Percentiles rank a stretch among this genome's conserved stretches.
Conservation (phyloP, 305 asterid genomes). For the Caryopteris hybrid region DNA sequence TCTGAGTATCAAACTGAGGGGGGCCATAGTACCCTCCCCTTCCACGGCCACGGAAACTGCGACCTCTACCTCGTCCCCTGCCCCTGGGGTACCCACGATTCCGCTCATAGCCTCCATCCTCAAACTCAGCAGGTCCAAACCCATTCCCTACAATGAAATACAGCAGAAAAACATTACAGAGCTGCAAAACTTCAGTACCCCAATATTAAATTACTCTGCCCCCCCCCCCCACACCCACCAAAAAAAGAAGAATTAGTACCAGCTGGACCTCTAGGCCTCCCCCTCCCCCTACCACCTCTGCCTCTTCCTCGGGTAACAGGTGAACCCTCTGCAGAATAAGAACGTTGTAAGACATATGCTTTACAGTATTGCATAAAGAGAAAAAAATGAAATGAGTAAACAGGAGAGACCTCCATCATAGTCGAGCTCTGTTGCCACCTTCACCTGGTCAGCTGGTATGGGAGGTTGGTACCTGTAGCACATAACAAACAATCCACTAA, state of each 20-base stretch:
- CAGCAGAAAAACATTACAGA: background rate
- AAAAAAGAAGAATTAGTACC: constrained; percentile 27
- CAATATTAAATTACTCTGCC: no score
- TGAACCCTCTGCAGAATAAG: constrained; percentile 53
- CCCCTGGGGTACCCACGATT: constrained; percentile 57
- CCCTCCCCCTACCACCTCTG: constrained; percentile 77
- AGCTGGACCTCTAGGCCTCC: constrained; percentile 59
- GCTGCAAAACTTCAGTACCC: no score
- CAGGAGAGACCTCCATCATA: constrained; percentile 63
- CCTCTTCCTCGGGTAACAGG: constrained; percentile 71
- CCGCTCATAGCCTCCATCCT: constrained; percentile 73
- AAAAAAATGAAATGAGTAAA: background rate
- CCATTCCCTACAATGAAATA: constrained; percentile 46
- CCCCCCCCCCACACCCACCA: background rate
- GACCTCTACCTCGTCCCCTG: constrained; percentile 74
- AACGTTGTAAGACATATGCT: background rate
- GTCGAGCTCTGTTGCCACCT: constrained; percentile 51
- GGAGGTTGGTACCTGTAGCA: constrained; percentile 77
- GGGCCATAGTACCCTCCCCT: constrained; percentile 36
- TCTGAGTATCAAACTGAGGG: constrained; percentile 49
- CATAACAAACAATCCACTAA: background rate
- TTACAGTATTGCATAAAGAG: background rate
- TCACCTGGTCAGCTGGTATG: constrained; percentile 83
- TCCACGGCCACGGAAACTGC: constrained; percentile 63
- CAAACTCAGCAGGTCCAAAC: constrained; percentile 44